Conservation (phyloP, 495 filamentous ascomycete genomes). For the Daldinia decipiens region DNA sequence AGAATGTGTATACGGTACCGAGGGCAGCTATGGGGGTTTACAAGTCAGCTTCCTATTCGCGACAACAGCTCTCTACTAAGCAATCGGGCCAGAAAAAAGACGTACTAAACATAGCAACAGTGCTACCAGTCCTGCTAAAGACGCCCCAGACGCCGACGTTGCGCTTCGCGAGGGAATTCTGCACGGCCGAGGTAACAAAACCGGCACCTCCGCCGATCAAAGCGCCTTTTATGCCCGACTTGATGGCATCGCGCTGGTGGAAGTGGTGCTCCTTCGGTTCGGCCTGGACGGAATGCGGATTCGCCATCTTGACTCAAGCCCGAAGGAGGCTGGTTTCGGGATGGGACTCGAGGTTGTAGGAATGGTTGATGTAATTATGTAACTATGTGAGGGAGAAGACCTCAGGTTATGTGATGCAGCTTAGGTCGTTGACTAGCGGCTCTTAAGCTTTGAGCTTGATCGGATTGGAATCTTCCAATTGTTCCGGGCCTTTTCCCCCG, state of each 20-base stretch:
- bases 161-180: constrained; percentile 82
- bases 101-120: constrained; percentile 54
- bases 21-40: constrained; percentile 69
- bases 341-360: constrained; percentile 11
- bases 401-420: not conserved
- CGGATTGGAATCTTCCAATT: not conserved
- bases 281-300: constrained; percentile 31
- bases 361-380: not conserved
- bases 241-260: constrained; percentile 82
- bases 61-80: not conserved
- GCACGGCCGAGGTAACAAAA: constrained; percentile 76
- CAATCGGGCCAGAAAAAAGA: not conserved
- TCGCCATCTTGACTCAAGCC: constrained; percentile 47
- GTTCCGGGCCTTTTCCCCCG: not conserved
- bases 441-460: not conserved
- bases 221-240: constrained; percentile 69
- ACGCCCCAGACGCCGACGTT: constrained; percentile 82
- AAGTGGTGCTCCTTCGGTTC: constrained; percentile 56
- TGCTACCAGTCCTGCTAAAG: constrained; percentile 67
- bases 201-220: constrained; percentile 73
- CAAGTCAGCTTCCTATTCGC: constrained; percentile 26
- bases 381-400: not conserved
- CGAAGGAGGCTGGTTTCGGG: constrained; percentile 36
- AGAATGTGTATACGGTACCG: constrained; percentile 82
- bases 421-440: not conserved